A percentile compares a stretch with the other conserved stretches of the same genome.
Conservation (phyloP, 1,284 basidiomycete genomes). For the Puccinia novopanici region DNA sequence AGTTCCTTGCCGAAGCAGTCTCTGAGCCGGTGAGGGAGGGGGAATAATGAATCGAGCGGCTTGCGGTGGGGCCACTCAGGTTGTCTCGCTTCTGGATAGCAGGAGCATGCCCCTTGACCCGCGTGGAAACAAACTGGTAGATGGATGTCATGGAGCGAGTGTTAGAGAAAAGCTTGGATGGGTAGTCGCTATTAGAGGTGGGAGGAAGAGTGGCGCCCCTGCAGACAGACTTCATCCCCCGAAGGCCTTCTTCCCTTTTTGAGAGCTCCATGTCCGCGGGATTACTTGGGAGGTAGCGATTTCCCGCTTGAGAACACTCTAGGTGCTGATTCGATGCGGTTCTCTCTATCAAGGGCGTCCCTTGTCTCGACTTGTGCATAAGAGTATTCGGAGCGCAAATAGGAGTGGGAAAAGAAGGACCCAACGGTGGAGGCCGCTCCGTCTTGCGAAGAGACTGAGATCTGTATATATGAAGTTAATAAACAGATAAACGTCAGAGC, state of each 20-base stretch:
- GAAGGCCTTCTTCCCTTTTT: background rate
- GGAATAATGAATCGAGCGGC: background rate
- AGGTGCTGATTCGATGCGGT: background rate
- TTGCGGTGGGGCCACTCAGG: background rate
- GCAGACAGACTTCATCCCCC: background rate
- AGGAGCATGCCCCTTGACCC: slow-evolving; percentile 4
- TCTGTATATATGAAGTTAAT: too few relatives aligned
- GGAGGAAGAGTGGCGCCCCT: background rate
- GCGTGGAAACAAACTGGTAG: slow-evolving; percentile 23
- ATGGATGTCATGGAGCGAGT: slow-evolving; percentile 18
- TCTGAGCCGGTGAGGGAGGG: slow-evolving; percentile 14
- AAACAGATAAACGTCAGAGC: background rate
- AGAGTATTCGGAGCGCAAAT: background rate
- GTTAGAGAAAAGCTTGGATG: background rate
- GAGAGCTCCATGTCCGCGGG: slow-evolving; percentile 2
- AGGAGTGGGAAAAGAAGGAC: background rate
- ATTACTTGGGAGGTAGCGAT: background rate
- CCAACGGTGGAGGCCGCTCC: background rate
- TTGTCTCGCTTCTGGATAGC: background rate
- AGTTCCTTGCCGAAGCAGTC: background rate
- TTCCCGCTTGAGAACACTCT: background rate
- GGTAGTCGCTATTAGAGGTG: background rate
- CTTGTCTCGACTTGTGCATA: too few relatives aligned
- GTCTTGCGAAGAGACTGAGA: background rate
- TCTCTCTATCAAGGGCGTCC: too few relatives aligned